Conservation (phyloP, 2,329 filamentous ascomycete genomes). For the Epichloe sylvatica region DNA sequence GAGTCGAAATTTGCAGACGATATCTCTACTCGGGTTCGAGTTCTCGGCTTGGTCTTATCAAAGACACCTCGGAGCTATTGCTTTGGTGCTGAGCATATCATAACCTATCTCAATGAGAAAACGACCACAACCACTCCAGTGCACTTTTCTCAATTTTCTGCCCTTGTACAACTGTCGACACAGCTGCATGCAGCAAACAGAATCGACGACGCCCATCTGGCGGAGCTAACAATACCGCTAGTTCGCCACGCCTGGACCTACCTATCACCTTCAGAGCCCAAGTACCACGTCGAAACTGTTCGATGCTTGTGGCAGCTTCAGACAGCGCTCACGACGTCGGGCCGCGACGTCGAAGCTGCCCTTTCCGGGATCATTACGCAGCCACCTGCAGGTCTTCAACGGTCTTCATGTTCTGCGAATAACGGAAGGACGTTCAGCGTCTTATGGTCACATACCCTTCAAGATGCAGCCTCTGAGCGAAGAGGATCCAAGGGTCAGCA, state of each 20-base stretch:
- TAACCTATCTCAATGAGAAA: slow-evolving; percentile 36
- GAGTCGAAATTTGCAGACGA: slow-evolving; percentile 28
- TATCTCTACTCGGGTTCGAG: slow-evolving; percentile 42
- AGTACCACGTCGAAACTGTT: slow-evolving; percentile 89
- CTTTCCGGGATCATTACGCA: slow-evolving; percentile 52
- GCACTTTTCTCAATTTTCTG: slow-evolving; percentile 42
- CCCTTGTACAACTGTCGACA: slow-evolving; percentile 42
- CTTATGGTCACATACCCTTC: slow-evolving; percentile 68
- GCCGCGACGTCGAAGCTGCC: slow-evolving; percentile 67
- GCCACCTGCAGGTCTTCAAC: background rate
- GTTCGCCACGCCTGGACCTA: slow-evolving; percentile 66
- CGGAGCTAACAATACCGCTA: slow-evolving; percentile 50
- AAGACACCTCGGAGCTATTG: slow-evolving; percentile 33
- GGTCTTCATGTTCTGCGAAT: slow-evolving; percentile 30
- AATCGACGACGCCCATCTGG: slow-evolving; percentile 38
- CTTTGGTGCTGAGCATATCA: slow-evolving; percentile 31
- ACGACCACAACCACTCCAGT: slow-evolving; percentile 26
- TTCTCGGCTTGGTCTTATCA: slow-evolving; percentile 43
- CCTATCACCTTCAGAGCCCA: slow-evolving; percentile 68
- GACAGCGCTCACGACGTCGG: slow-evolving; percentile 48
- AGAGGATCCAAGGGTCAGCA: slow-evolving; percentile 32
- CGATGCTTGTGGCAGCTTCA: slow-evolving; percentile 79
- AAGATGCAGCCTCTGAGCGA: slow-evolving; percentile 43
- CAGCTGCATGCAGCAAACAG: slow-evolving; percentile 41
- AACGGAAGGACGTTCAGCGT: slow-evolving; percentile 56